Evolutionary conservation across 2,329 filamentous ascomycete genomes (phyloP).

Genomic region (Aspergillus novofumigatus): DNA sequence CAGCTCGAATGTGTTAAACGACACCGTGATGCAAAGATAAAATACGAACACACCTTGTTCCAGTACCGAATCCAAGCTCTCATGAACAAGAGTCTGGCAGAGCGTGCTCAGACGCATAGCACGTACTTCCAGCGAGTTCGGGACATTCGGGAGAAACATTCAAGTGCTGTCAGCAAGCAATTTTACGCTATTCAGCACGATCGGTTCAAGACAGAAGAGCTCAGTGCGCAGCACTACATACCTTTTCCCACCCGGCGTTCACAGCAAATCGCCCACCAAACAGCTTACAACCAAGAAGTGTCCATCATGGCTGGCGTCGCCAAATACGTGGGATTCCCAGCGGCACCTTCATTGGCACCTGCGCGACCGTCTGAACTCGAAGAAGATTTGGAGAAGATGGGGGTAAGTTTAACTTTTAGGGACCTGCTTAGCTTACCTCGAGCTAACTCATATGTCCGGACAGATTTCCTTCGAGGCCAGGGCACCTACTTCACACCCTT

Average conservation of each 20-base stretch:
- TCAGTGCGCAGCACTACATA: conserved; percentile 75
- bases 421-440: background rate
- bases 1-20: conserved; percentile 86
- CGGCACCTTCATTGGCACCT: conserved; percentile 77
- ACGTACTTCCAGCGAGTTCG: conserved; percentile 87
- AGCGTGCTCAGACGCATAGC: conserved; percentile 78
- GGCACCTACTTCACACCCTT: conserved; percentile 19
- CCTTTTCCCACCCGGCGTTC: conserved; percentile 72
- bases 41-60: conserved; percentile 68
- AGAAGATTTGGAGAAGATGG: conserved; percentile 84
- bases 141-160: conserved; percentile 72
- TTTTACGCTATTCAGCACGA: conserved; percentile 93
- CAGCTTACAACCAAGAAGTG: conserved; percentile 92
- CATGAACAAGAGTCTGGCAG: conserved; percentile 70
- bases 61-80: conserved; percentile 71
- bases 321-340: conserved; percentile 94
- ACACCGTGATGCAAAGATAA: conserved; percentile 73
- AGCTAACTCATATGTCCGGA: background rate
- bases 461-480: conserved; percentile 30
- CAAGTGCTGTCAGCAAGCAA: conserved; percentile 78
- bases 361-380: conserved; percentile 72
- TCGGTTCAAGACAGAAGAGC: conserved; percentile 71
- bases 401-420: conserved; percentile 55
- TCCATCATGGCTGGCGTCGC: conserved; percentile 85
- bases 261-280: conserved; percentile 76